Conservation (phyloP, 495 filamentous ascomycete species). For the Penicillium waksmanii region DNA sequence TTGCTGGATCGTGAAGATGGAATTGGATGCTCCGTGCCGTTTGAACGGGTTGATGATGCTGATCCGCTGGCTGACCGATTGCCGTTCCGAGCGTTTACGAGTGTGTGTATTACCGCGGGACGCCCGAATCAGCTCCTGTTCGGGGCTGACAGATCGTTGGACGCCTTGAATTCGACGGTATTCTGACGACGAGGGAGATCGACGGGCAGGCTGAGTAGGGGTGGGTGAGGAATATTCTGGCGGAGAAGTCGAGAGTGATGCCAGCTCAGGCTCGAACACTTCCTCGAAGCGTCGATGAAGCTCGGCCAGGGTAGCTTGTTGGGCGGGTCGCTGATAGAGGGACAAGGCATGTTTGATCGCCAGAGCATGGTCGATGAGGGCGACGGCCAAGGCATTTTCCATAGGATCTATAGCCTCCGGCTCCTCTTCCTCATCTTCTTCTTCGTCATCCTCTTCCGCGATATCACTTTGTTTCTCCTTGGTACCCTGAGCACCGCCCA, state of each 20-base stretch:
- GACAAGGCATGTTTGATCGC: slow-evolving; percentile 81
- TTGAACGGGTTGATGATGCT: slow-evolving; percentile 55
- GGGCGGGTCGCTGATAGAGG: slow-evolving; percentile 63
- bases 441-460: slow-evolving; percentile 49
- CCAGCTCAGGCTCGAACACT: slow-evolving; percentile 53
- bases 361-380: slow-evolving; percentile 86
- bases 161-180: slow-evolving; percentile 28
- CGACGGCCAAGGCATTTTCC: slow-evolving; percentile 82
- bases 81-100: slow-evolving; percentile 42
- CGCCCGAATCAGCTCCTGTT: slow-evolving; percentile 43
- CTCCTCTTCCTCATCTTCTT: slow-evolving; percentile 47
- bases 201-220: slow-evolving; percentile 27
- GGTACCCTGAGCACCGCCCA: slow-evolving; percentile 58
- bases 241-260: slow-evolving; percentile 32
- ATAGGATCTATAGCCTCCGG: slow-evolving; percentile 60
- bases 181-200: slow-evolving; percentile 29
- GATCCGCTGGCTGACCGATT: slow-evolving; percentile 51
- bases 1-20: slow-evolving; percentile 40
- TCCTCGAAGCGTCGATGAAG: slow-evolving; percentile 52
- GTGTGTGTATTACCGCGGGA: slow-evolving; percentile 35
- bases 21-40: slow-evolving; percentile 43
- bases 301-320: slow-evolving; percentile 61
- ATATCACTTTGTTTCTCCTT: slow-evolving; percentile 44
- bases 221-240: slow-evolving; percentile 30
- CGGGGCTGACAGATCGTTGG: slow-evolving; percentile 42